Base-by-base conservation (phyloP, 1,284 basidiomycete species). In the Tilletia indica region DNA sequence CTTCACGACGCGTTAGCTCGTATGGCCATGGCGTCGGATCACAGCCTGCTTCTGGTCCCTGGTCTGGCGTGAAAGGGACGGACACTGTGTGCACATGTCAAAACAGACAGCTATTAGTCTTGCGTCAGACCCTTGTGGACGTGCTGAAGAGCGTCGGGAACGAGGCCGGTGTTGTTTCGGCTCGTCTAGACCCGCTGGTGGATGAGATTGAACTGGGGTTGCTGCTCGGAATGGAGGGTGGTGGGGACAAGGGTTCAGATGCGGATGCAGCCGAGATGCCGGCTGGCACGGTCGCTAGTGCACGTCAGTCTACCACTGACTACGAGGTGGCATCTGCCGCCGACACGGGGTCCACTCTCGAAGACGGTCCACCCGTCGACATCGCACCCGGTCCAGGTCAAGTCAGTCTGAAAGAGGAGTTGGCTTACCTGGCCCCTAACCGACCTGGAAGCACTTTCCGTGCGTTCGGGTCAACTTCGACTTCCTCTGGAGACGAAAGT, bases 221-320 rank as follows among this genome's bases (percentile, higher is more conserved):
- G 68, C 72, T 82, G 16, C 63, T 73, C 16, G 79, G 80, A 4
- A 74, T 82, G 72, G 80, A 81, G 51, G 72, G 76, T 38, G 61
- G 34, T 5, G 21, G 36, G 1, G 61, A 64, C n/a, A 64, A 64
- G 61, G 36, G 14, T n/a, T 64, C 61, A 2, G 34, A 64, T 19
- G 31, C 34, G 61, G 61, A 21, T 54, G 51, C 51, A 8, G 51
- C 51, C n/a, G 51, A 25, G 51, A 54, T 54, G 8, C 19, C 51
- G n/a, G 51, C 51, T 19, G 51, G 51, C 51, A 45, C 42, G 42
- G 42, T 45, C 9, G 9, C 42, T 9, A 45, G 14, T 45, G 6
- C 42, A 45, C 9, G 42, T 14, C 42, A 45, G 14, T 45, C 42
- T 45, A 45, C 42, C 9, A 45, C 14, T 45, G 42, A 45, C 14